Base-by-base conservation (phyloP, 257 asterid species). In the Salvia miltiorrhiza region DNA sequence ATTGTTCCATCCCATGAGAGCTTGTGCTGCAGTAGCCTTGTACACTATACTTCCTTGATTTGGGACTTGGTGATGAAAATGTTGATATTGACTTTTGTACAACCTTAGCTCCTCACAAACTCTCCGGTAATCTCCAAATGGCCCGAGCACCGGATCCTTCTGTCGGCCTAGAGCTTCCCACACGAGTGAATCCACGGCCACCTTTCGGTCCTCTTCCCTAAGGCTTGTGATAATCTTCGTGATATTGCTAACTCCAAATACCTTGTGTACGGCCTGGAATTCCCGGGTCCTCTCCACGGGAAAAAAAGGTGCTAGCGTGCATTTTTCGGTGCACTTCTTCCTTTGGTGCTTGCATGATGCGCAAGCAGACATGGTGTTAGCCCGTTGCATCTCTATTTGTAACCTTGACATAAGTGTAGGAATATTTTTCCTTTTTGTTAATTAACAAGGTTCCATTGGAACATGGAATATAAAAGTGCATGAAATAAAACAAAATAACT, bases 301-400 rank as follows among this genome's bases (percentile, higher is more conserved):
- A 33, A 93, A 93, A 49, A 77, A 82, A 11, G 95, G 94, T 0
- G 96, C 96, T 61, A 93, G n/a, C 5, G 67, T 66, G 63, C 97
- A 93, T 43, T 85, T 87, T 0, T 87, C 88, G 3, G 87, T 82
- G 82, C 97, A 90, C 77, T 86, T 90, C 79, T 93, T 88, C 4
- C 97, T 69, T 54, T 93, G 99, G 78, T 93, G 97, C 85, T 90
- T 93, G 97, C 99, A 93, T 65, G 99, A 83, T 12, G 97, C 95
- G 60, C 99, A 93, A 28, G 99, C 96, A 55, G 89, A 68, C 24
- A 79, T 54, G 44, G 64, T 58, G 4, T 55, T 81, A 24, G 68
- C 37, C 32, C 85, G 75, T 8, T 79, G 88, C 91, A 83, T 82
- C 7, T 49, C 41, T 48, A 30, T 16, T 30, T 67, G 39, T 14